Percentiles rank a stretch among this genome's conserved stretches.
phyloP scores from a whole-genome alignment of 1,284 basidiomycete species.

The Fistulina hepatica region DNA sequence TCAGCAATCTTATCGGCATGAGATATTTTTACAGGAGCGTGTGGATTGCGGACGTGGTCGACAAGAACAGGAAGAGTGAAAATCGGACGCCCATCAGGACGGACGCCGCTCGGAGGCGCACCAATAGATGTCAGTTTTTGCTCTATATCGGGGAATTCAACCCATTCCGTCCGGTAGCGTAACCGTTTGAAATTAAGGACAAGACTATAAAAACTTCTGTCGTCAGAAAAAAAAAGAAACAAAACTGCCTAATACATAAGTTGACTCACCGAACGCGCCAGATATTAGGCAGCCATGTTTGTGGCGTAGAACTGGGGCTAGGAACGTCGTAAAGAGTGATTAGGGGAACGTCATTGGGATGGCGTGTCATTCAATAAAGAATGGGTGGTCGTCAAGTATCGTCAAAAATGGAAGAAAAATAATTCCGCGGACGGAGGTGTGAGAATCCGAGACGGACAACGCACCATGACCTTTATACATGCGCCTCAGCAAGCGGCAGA shows the following conservation, averaged over 20 bases:
- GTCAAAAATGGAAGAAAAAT: too few species aligned
- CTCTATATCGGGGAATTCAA: conserved; percentile 60
- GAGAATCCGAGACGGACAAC: too few species aligned
- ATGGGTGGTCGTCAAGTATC: too few species aligned
- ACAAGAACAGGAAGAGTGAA: conserved; percentile 61
- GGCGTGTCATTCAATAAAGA: too few species aligned
- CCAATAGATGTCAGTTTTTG: conserved; percentile 43
- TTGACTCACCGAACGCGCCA: conserved; percentile 33
- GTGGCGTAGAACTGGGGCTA: conserved; percentile 41
- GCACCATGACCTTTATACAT: too few species aligned
- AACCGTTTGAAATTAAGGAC: conserved; percentile 65
- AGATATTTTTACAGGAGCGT: conserved; percentile 36
- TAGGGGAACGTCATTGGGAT: too few species aligned
- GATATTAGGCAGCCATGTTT: conserved; percentile 64
- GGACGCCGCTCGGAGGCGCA: conserved; percentile 42
- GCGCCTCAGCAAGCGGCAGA: too few species aligned
- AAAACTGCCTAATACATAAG: not conserved
- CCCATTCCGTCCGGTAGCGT: conserved; percentile 54
- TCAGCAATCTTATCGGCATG: conserved; percentile 54
- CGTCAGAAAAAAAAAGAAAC: conserved; percentile 3
- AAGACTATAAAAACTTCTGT: conserved; percentile 35
- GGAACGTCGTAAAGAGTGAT: conserved; percentile 60
- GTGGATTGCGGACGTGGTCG: conserved; percentile 27
- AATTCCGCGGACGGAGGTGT: too few species aligned
- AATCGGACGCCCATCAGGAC: conserved; percentile 45